These are phyloP conservation scores for Senecio squalidus DNA, from an alignment of 140 eudicot genomes.

Conservation along the genomic window DNA sequence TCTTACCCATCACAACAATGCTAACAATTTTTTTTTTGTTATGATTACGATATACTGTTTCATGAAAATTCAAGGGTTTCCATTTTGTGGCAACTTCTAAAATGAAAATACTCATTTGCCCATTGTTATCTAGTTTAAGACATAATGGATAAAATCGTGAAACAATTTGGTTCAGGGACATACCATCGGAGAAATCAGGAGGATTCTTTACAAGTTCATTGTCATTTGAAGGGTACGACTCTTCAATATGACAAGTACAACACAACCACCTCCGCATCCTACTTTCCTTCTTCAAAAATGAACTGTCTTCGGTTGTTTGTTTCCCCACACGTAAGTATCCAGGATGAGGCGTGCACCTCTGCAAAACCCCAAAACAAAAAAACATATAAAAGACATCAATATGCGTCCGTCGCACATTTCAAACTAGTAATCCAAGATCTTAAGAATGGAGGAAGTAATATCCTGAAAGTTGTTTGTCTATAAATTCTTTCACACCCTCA, in stretches of 20 bases:
- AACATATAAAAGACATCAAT: not conserved
- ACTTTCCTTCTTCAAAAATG: conserved; percentile 31
- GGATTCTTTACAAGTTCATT: conserved; percentile 42
- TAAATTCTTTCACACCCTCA: not conserved
- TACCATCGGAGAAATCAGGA: conserved; percentile 44
- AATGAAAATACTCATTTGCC: not conserved
- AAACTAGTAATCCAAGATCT: not conserved
- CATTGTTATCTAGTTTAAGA: no score
- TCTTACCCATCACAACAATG: no score
- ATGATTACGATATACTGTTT: not conserved
- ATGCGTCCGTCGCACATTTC: not conserved
- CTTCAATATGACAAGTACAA: conserved; percentile 65
- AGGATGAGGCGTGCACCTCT: conserved; percentile 15
- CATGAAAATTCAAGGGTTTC: not conserved
- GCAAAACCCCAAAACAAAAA: conserved; percentile 12
- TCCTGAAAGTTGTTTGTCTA: not conserved
- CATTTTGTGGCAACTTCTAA: not conserved
- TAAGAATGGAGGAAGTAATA: not conserved
- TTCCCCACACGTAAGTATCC: conserved; percentile 27
- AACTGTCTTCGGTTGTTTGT: conserved; percentile 22
- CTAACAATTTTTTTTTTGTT: not conserved
- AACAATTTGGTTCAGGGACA: not conserved
- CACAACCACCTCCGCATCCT: conserved; percentile 73
- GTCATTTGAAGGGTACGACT: conserved; percentile 42
- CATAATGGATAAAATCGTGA: not conserved